Base-by-base conservation (phyloP, 2,329 filamentous ascomycete species). In the Cytospora chrysosperma region DNA sequence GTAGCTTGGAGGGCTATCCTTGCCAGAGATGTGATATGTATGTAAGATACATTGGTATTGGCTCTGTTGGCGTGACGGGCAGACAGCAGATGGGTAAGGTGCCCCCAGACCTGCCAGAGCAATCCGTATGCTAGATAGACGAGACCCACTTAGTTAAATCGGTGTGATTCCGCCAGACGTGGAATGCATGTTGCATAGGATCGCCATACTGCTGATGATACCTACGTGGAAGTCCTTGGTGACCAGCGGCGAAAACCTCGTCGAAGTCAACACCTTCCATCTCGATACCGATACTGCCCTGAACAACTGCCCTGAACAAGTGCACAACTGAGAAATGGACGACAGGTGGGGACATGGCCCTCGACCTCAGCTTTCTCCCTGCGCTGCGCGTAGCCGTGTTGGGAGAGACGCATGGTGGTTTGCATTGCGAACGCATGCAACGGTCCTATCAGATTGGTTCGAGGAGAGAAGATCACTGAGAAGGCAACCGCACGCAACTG, bases 301-400 rank as follows among this genome's bases (percentile, higher is more conserved):
- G n/a, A 24, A 47, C 34, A 47, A 47, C 27, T 27, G n/a, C 5
- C n/a, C n/a, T 47, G n/a, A 24, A 47, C 34, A 47, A 47, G 34
- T 27, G n/a, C 5, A n/a, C 7, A n/a, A 40, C 15, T n/a, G 24
- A n/a, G 19, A 10, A n/a, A 17, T 34, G 37, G 58, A 28, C 26
- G 34, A 40, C 34, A 24, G 50, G 40, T 24, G 26, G 51, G 37
- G 37, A 26, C 50, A 52, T 52, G 21, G 15, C 34, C 17, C 9
- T 26, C 26, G 37, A 26, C 21, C 32, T 54, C 58, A 60, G 58
- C 58, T 60, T 37, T 51, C 34, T 21, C 43, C 57, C 24, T 60
- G 57, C 57, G 53, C 19, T 26, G 50, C 57, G 53, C 57, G 34
- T 53, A 26, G 50, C 51, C 57, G 21, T 60, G 54, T 54, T 60